These are phyloP conservation scores for Apophysomyces variabilis DNA, from an alignment of 371 early-diverging fungal species.

Conservation along the genomic window DNA sequence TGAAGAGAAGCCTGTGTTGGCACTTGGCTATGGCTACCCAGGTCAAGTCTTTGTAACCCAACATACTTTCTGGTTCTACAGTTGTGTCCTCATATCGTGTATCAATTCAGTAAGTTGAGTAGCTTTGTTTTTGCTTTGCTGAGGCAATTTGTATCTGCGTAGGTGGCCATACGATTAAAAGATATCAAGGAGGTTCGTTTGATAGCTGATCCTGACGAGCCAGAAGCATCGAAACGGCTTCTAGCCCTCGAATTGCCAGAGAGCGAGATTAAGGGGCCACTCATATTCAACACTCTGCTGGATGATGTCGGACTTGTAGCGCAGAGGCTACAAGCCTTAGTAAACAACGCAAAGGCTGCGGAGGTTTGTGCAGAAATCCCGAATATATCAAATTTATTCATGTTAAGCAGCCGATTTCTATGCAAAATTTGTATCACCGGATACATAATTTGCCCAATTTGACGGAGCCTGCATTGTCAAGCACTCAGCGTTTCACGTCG, in stretches of 20 bases:
- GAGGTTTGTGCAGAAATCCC: slow-evolving; percentile 17
- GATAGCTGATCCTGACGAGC: slow-evolving; percentile 30
- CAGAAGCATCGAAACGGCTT: not conserved
- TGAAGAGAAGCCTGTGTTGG: slow-evolving; percentile 27
- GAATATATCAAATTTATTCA: not conserved
- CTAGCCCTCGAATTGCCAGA: slow-evolving; percentile 24
- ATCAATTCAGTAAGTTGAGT: slow-evolving; percentile 42
- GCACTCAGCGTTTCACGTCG: not conserved
- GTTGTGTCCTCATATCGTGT: slow-evolving; percentile 48
- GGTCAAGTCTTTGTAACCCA: slow-evolving; percentile 52
- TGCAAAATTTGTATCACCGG: not conserved
- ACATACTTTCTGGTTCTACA: slow-evolving; percentile 54
- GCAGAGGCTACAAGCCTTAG: slow-evolving; percentile 42
- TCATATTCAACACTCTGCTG: slow-evolving; percentile 44
- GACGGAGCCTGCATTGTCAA: not conserved
- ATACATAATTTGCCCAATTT: not conserved
- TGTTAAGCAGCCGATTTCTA: not conserved
- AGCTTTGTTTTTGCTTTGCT: not conserved
- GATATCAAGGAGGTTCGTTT: slow-evolving; percentile 44
- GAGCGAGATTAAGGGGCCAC: slow-evolving; percentile 28
- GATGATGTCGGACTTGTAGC: slow-evolving; percentile 46
- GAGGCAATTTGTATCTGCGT: not conserved
- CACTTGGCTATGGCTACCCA: slow-evolving; percentile 45
- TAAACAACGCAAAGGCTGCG: slow-evolving; percentile 42
- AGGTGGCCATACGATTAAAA: slow-evolving; percentile 37